Percentiles rank a stretch among this genome's conserved stretches.
Conservation (phyloP, 2,329 filamentous ascomycete species). For the Alternaria sp. region DNA sequence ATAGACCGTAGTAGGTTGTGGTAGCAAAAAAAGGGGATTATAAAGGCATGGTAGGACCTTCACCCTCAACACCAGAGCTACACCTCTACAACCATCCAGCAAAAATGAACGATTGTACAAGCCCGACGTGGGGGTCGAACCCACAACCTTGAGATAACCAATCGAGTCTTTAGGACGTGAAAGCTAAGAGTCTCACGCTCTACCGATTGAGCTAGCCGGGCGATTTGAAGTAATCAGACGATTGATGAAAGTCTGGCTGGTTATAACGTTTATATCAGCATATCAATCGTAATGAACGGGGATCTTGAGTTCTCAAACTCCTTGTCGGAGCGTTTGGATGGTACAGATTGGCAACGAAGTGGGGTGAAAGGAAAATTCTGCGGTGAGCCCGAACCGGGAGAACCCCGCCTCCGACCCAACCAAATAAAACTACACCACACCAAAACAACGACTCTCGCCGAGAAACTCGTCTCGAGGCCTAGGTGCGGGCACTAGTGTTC, state of each 20-base stretch:
- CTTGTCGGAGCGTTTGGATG: background rate
- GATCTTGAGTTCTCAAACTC: too few relatives aligned
- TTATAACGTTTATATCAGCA: background rate
- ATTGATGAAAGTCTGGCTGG: background rate
- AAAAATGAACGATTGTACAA: background rate
- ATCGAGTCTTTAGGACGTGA: constrained; percentile 11
- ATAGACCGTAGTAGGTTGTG: background rate
- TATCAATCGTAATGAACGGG: fast-evolving
- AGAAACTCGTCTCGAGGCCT: too few relatives aligned
- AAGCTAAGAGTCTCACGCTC: constrained; percentile 53
- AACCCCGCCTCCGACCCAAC: background rate
- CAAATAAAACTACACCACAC: background rate
- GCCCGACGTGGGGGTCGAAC: constrained; percentile 13
- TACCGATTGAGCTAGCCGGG: constrained; percentile 50
- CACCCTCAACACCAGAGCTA: background rate
- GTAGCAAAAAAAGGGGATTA: background rate
- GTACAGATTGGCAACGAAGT: background rate
- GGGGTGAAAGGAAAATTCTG: background rate
- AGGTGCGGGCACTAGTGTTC: background rate
- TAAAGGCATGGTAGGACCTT: background rate
- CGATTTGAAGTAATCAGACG: background rate
- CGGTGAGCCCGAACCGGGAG: background rate
- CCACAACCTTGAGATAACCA: constrained; percentile 13
- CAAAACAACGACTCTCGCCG: background rate
- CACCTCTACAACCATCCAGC: background rate